Conservation (phyloP, 2,329 filamentous ascomycete species). For the Lecanicillium sp. region DNA sequence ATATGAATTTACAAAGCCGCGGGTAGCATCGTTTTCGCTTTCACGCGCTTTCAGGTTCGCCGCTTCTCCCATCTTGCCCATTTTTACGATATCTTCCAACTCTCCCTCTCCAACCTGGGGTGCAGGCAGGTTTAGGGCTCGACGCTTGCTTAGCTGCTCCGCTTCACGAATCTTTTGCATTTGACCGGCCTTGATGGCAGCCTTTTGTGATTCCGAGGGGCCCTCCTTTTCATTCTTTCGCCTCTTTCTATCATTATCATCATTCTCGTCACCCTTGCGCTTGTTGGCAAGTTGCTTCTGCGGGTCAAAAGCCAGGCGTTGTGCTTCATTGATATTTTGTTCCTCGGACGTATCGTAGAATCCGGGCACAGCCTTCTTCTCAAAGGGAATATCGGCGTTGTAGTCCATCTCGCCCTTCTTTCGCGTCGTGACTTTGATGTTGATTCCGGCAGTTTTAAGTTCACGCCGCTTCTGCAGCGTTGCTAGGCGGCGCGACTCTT, state of each 20-base stretch:
- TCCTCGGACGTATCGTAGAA: slow-evolving; percentile 94
- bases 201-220: slow-evolving; percentile 70
- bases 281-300: slow-evolving; percentile 85
- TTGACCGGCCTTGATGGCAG: slow-evolving; percentile 86
- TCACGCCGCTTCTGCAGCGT: slow-evolving; percentile 91
- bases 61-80: slow-evolving; percentile 88
- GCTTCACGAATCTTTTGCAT: slow-evolving; percentile 92
- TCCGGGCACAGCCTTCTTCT: slow-evolving; percentile 78
- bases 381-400: slow-evolving; percentile 97
- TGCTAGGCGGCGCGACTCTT: slow-evolving; percentile 85
- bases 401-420: slow-evolving; percentile 99
- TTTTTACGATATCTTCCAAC: slow-evolving; percentile 96
- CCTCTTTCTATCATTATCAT: slow-evolving; percentile 71
- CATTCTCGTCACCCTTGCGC: slow-evolving; percentile 88
- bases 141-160: slow-evolving; percentile 90
- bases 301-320: slow-evolving; percentile 81
- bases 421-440: slow-evolving; percentile 85
- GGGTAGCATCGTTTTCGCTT: slow-evolving; percentile 77
- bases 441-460: slow-evolving; percentile 95
- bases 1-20: slow-evolving; percentile 82
- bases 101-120: slow-evolving; percentile 91
- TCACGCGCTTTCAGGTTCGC: slow-evolving; percentile 67
- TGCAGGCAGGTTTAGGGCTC: slow-evolving; percentile 70
- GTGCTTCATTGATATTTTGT: slow-evolving; percentile 67
- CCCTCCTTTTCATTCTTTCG: slow-evolving; percentile 82